These are phyloP conservation scores for Cyclotella baltica DNA, from an alignment of 108 stramenopile species.

Conservation along the genomic window DNA sequence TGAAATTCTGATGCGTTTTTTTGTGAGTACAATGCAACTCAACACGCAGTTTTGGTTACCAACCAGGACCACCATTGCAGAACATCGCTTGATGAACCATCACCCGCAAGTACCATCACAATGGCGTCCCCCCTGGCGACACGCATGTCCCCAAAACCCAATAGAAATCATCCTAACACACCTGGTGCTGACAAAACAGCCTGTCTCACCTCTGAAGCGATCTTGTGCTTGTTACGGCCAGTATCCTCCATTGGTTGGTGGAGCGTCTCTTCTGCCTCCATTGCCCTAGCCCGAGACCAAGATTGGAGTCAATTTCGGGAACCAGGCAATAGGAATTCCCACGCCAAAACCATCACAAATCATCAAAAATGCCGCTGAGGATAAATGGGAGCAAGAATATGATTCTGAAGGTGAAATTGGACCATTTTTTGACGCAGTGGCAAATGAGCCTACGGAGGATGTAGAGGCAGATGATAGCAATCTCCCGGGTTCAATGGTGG, in stretches of 20 bases:
- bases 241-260: background rate
- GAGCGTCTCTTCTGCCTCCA: background rate
- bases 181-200: background rate
- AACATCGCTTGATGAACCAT: no score
- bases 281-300: no score
- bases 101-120: no score
- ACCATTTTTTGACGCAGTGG: conserved; percentile 27
- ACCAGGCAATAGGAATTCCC: conserved; percentile 22
- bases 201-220: background rate
- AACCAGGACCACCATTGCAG: no score
- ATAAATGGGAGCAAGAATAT: conserved; percentile 17
- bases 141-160: no score
- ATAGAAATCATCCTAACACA: no score
- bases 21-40: background rate
- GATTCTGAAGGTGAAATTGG: conserved; percentile 30
- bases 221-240: background rate
- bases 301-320: background rate
- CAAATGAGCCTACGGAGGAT: conserved; percentile 1
- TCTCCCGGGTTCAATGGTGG: conserved; percentile 6
- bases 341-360: conserved; percentile 1
- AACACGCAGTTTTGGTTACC: no score
- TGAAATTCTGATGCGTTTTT: background rate
- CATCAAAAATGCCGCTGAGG: conserved; percentile 3
- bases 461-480: conserved; percentile 18
- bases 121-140: no score